phyloP scores from a whole-genome alignment of 352 stramenopile genomes.

The Pythium dissotocum region DNA sequence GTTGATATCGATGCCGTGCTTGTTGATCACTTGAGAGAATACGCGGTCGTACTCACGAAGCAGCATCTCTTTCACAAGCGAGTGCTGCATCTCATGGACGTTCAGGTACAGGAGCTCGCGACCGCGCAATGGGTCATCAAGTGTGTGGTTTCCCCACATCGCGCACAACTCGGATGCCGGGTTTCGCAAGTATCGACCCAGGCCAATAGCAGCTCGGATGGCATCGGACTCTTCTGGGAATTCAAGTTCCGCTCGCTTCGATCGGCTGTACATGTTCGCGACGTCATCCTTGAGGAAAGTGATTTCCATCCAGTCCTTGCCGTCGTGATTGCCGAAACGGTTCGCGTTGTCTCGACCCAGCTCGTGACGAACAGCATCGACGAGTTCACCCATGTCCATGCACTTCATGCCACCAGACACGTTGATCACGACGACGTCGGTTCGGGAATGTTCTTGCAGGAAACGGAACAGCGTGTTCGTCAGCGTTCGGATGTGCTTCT shows the following conservation, averaged over 20 bases:
- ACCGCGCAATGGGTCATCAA: conserved; percentile 78
- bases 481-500: conserved; percentile 72
- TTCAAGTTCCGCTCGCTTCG: conserved; percentile 79
- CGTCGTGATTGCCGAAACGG: conserved; percentile 74
- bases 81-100: conserved; percentile 86
- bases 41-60: conserved; percentile 86
- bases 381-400: conserved; percentile 88
- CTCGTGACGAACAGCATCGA: conserved; percentile 79
- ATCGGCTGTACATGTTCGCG: conserved; percentile 86
- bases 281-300: conserved; percentile 89
- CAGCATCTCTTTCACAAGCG: conserved; percentile 82
- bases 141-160: conserved; percentile 82
- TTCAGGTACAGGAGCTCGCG: conserved; percentile 86
- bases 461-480: conserved; percentile 83
- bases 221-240: conserved; percentile 84
- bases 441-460: conserved; percentile 76
- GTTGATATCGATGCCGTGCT: conserved; percentile 89
- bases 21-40: conserved; percentile 86
- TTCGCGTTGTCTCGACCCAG: conserved; percentile 67
- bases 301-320: conserved; percentile 86
- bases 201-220: conserved; percentile 71
- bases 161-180: conserved; percentile 81
- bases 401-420: conserved; percentile 88
- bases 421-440: conserved; percentile 88
- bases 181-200: conserved; percentile 85